Conservation (phyloP, 768 basidiomycete genomes). For the Boletus edulis region DNA sequence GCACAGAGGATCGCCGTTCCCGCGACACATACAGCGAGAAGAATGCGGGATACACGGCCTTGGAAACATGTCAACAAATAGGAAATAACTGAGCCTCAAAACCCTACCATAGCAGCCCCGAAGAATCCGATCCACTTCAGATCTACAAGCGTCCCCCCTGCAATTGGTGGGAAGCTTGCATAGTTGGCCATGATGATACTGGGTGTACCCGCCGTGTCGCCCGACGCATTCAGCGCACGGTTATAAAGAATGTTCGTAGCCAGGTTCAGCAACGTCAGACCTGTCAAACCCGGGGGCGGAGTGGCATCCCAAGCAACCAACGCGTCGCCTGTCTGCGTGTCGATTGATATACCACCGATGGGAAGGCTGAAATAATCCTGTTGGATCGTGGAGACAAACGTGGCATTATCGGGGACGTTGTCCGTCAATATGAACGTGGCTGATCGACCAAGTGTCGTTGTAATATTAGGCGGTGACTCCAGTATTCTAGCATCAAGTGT, state of each 20-base stretch:
- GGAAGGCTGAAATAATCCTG: conserved; percentile 53
- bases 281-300: conserved; percentile 54
- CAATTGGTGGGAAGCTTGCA: conserved; percentile 54
- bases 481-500: conserved; percentile 39
- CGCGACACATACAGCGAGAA: conserved; percentile 73
- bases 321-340: conserved; percentile 45
- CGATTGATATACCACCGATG: conserved; percentile 67
- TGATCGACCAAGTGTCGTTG: conserved; percentile 43
- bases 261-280: conserved; percentile 63
- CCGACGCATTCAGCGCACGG: conserved; percentile 53
- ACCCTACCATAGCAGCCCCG: conserved; percentile 63
- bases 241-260: conserved; percentile 67
- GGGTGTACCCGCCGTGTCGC: conserved; percentile 34
- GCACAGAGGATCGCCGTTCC: conserved; percentile 65
- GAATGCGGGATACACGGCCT: conserved; percentile 80
- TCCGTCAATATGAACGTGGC: conserved; percentile 34
- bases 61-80: background rate
- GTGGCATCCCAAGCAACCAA: conserved; percentile 72
- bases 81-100: background rate
- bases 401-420: conserved; percentile 52
- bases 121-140: conserved; percentile 78
- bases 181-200: conserved; percentile 60
- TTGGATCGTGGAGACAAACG: conserved; percentile 55
- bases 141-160: conserved; percentile 53
- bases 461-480: conserved; percentile 53